Base-by-base conservation (phyloP, 495 filamentous ascomycete species). In the Lasiosphaeriaceae sp. region DNA sequence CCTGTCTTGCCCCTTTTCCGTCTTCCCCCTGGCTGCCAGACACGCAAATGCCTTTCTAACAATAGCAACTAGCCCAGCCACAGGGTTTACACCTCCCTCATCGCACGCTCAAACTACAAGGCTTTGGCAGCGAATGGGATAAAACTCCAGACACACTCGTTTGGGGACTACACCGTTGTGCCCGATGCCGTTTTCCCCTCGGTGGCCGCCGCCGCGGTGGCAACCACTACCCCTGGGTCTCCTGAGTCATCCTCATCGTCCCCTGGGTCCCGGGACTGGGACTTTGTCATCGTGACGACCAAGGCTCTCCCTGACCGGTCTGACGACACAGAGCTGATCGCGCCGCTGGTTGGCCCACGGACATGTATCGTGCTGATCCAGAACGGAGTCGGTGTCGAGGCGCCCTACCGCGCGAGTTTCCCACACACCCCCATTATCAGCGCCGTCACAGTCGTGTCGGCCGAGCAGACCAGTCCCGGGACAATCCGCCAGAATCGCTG, bases 341-440 rank as follows among this genome's bases (percentile, higher is more conserved):
- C 85, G 20, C 58, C 60, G 2, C 76, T 86, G 9, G 79, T 83
- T n/a, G 65, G 80, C 0, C 67, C 74, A 1, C 73, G 64, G 50
- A 75, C 68, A 1, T 59, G 56, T 54, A 80, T 89, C 56, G 83
- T 89, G 19, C 71, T 89, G 31, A 83, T 88, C 50, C 86, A 89
- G 57, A 89, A 89, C 67, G 86, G 86, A 23, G 78, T 89, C 11
- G 86, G 86, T 23, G 84, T 88, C 23, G 86, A 89, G 56, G 79
- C 79, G 11, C 77, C 84, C 0, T 86, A 86, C 67, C 76, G 82
- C 29, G 67, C 66, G 46, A 70, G 77, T 9, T 88, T 84, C 54
- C 82, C 84, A 0, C 9, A 58, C 11, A 76, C 66, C 11, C 77
- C 80, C 0, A 83, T 88, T 50, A 64, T 88, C 22, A 85, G 78